phyloP scores from a whole-genome alignment of 345 rosid genomes.

The Cardamine chenopodiifolia region DNA sequence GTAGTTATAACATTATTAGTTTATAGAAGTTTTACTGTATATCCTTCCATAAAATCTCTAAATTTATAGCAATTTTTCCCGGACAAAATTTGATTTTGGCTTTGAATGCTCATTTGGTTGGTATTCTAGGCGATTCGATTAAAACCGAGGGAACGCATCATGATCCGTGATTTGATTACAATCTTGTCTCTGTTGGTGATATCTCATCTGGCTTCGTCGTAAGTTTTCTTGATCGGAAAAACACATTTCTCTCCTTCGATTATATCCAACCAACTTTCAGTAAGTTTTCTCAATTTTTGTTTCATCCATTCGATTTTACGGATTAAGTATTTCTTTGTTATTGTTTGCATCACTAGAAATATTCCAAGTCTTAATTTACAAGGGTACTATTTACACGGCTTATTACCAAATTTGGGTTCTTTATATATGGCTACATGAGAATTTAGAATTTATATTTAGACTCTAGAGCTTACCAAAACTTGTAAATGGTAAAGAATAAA shows the following conservation, averaged over 20 bases:
- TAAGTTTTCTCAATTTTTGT: conserved; percentile 29
- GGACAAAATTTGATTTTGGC: background rate
- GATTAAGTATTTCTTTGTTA: background rate
- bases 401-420: too few relatives aligned
- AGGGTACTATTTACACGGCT: background rate
- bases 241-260: conserved; percentile 60
- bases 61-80: background rate
- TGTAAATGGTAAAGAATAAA: too few relatives aligned
- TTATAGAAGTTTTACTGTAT: too few relatives aligned
- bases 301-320: background rate
- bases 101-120: background rate
- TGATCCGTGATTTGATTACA: conserved; percentile 24
- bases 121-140: background rate
- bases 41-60: conserved; percentile 41
- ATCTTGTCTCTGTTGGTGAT: conserved; percentile 38
- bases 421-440: background rate
- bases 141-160: background rate
- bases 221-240: conserved; percentile 62
- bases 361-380: background rate
- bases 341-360: background rate
- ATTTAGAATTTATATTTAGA: background rate
- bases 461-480: too few relatives aligned
- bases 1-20: too few relatives aligned
- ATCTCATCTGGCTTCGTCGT: conserved; percentile 42
- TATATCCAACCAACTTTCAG: conserved; percentile 77